A percentile compares a stretch with the other conserved stretches of the same genome.
Evolutionary conservation across 140 eudicot species (phyloP).

Genomic region (Cichorium intybus): DNA sequence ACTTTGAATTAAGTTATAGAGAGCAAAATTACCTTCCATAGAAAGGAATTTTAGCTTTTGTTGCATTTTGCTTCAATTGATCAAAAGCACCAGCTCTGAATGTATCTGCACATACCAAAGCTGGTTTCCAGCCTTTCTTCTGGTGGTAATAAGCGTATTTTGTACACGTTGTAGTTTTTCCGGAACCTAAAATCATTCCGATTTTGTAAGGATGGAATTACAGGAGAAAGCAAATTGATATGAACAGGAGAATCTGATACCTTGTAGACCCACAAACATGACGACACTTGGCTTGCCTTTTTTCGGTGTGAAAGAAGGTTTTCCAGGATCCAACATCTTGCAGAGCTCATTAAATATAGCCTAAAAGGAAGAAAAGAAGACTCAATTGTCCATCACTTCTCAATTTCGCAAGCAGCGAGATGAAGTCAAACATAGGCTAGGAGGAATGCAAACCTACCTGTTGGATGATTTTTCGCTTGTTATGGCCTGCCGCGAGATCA

Average conservation of each 20-base stretch:
- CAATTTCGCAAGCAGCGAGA: not conserved
- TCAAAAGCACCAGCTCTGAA: slow-evolving; percentile 99
- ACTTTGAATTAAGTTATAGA: not conserved
- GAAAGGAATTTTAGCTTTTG: slow-evolving; percentile 87
- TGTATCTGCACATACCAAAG: slow-evolving; percentile 97
- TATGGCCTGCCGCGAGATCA: slow-evolving; percentile 98
- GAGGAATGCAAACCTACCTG: slow-evolving; percentile 55
- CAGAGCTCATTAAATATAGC: slow-evolving; percentile 75
- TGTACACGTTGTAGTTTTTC: slow-evolving; percentile 94
- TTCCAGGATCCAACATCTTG: slow-evolving; percentile 90
- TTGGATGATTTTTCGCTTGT: slow-evolving; percentile 84
- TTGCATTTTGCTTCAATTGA: slow-evolving; percentile 89
- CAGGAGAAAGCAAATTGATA: not conserved
- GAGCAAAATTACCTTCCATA: slow-evolving; percentile 68
- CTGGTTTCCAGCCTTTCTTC: slow-evolving; percentile 97
- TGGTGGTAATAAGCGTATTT: slow-evolving; percentile 83
- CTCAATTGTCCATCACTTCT: not conserved
- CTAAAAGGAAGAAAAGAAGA: slow-evolving; percentile 21
- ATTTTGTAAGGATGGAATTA: not conserved
- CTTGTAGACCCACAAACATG: slow-evolving; percentile 97
- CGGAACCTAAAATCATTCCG: slow-evolving; percentile 58
- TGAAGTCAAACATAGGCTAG: not conserved
- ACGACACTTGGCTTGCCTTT: slow-evolving; percentile 73
- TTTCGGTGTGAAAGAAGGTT: slow-evolving; percentile 72
- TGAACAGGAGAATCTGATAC: slow-evolving; percentile 45